Conservation (phyloP, 176 grass and related monocot genomes). For the Tillandsia leiboldiana region DNA sequence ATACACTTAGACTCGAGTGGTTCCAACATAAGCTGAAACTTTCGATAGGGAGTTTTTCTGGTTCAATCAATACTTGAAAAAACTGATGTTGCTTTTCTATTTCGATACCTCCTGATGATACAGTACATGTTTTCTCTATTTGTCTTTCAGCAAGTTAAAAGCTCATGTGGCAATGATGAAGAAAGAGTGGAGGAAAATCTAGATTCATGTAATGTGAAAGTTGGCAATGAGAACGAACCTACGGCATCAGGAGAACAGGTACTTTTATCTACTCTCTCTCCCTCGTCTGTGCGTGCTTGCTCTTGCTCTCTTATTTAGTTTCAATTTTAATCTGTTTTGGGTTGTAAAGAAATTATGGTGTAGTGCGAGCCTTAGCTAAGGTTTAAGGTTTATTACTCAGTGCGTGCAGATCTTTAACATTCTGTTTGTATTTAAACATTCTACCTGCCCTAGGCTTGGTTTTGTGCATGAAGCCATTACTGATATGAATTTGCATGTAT, state of each 20-base stretch:
- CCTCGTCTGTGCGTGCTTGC: not conserved
- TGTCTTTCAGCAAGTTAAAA: slow-evolving; percentile 23
- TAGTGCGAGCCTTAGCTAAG: too few species aligned
- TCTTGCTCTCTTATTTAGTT: not conserved
- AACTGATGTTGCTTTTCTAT: not conserved
- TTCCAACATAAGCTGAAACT: too few species aligned
- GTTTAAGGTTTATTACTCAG: too few species aligned
- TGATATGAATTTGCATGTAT: too few species aligned
- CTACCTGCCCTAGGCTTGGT: too few species aligned
- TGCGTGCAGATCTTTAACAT: too few species aligned
- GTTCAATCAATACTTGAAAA: too few species aligned
- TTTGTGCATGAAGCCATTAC: too few species aligned
- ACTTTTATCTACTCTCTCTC: slow-evolving; percentile 3
- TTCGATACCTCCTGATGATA: slow-evolving; percentile 6
- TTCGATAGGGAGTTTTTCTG: too few species aligned
- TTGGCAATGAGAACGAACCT: slow-evolving; percentile 6
- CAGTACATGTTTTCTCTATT: slow-evolving; percentile 4
- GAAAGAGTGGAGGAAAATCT: slow-evolving; percentile 3
- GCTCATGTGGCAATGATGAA: slow-evolving; percentile 8
- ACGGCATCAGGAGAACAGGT: slow-evolving; percentile 20
- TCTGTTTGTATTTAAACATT: too few species aligned
- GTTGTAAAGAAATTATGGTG: not conserved
- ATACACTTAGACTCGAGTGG: too few species aligned
- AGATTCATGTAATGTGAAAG: slow-evolving; percentile 2
- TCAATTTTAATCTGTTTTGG: not conserved